Evolutionary conservation across 1,284 basidiomycete genomes (phyloP).

Genomic region (Sutorius eximius): DNA sequence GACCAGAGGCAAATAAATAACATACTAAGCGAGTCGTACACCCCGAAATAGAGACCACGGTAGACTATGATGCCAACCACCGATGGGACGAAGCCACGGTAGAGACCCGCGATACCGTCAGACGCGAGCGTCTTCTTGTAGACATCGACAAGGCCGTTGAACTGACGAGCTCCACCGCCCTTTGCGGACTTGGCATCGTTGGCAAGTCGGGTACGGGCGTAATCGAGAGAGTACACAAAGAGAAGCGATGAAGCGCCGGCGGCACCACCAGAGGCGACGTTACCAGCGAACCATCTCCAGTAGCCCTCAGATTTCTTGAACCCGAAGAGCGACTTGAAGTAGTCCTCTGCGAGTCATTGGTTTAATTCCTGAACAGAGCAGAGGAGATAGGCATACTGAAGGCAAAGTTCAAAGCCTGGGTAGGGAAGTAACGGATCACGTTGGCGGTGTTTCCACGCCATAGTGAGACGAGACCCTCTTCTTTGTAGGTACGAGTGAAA

Average conservation of each 20-base stretch:
- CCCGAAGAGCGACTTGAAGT: slow-evolving; percentile 94
- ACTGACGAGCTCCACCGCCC: slow-evolving; percentile 89
- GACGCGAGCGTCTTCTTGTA: slow-evolving; percentile 91
- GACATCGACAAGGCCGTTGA: slow-evolving; percentile 94
- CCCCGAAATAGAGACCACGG: slow-evolving; percentile 95
- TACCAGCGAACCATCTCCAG: slow-evolving; percentile 89
- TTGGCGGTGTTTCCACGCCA: slow-evolving; percentile 98
- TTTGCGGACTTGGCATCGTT: slow-evolving; percentile 95
- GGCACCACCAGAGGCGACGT: slow-evolving; percentile 95
- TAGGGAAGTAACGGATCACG: slow-evolving; percentile 98
- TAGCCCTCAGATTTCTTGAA: slow-evolving; percentile 89
- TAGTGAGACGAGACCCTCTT: slow-evolving; percentile 89
- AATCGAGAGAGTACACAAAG: slow-evolving; percentile 97
- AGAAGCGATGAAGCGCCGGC: slow-evolving; percentile 95
- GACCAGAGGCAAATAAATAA: slow-evolving; percentile 18
- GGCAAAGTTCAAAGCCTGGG: slow-evolving; percentile 94
- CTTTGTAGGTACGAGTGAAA: slow-evolving; percentile 82
- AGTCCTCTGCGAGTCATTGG: slow-evolving; percentile 71
- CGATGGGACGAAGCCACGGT: slow-evolving; percentile 94
- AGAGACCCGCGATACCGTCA: slow-evolving; percentile 87
- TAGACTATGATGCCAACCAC: slow-evolving; percentile 96
- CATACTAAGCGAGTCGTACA: slow-evolving; percentile 89
- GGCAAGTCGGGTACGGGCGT: slow-evolving; percentile 96
- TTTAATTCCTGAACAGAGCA: neutral
- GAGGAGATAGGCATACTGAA: slow-evolving; percentile 63